phyloP scores from a whole-genome alignment of 345 rosid species.

The Citrus inodora region DNA sequence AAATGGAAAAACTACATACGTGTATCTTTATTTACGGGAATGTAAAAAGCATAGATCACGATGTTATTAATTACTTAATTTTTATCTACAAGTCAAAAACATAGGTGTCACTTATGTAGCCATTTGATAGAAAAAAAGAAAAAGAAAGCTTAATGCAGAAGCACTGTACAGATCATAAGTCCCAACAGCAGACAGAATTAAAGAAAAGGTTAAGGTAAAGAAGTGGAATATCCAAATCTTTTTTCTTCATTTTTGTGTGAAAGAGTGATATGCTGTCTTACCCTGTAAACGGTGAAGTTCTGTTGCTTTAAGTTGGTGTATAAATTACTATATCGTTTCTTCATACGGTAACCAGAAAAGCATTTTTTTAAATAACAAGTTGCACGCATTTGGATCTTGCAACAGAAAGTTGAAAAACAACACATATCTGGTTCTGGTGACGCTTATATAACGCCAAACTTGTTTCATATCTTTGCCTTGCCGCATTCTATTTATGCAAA shows the following conservation, averaged over 20 bases:
- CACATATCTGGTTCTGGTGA: not conserved
- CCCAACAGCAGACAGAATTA: too few relatives aligned
- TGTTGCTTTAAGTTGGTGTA: not conserved
- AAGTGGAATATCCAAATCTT: not conserved
- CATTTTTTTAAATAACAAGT: not conserved
- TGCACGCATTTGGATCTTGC: not conserved
- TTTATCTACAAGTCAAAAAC: too few relatives aligned
- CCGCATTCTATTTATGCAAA: not conserved
- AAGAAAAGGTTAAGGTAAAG: too few relatives aligned
- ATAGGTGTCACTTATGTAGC: too few relatives aligned
- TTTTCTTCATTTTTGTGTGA: not conserved
- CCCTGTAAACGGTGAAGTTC: not conserved
- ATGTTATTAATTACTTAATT: too few relatives aligned
- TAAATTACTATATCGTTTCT: not conserved
- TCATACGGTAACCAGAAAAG: too few relatives aligned
- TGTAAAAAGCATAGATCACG: too few relatives aligned
- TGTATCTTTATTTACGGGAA: too few relatives aligned
- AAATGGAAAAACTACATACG: too few relatives aligned
- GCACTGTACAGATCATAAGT: too few relatives aligned
- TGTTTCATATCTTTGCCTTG: not conserved
- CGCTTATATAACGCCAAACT: not conserved
- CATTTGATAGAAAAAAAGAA: not conserved
- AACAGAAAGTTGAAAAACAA: not conserved
- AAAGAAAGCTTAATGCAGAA: not conserved
- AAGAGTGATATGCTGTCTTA: not conserved